Conservation (phyloP, 2,329 filamentous ascomycete species). For the Colletotrichum sublineola region DNA sequence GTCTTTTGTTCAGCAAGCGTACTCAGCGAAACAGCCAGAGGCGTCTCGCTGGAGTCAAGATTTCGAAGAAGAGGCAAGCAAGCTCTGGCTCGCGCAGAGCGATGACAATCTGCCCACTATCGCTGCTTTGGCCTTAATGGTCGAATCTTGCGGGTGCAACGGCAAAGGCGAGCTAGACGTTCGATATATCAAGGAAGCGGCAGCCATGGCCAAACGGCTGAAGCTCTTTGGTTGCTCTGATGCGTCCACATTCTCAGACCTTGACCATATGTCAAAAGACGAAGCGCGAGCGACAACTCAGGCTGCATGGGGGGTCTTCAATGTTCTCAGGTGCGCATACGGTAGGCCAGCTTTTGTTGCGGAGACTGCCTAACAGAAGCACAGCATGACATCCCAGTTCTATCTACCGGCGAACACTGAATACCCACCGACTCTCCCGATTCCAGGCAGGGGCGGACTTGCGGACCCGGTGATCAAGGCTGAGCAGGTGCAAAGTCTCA, state of each 20-base stretch:
- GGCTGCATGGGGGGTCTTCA: conserved; percentile 52
- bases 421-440: conserved; percentile 34
- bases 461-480: not conserved
- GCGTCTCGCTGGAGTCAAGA: conserved; percentile 37
- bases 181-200: conserved; percentile 34
- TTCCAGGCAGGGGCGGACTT: conserved; percentile 20
- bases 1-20: conserved; percentile 22
- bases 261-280: conserved; percentile 16
- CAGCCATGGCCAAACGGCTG: conserved; percentile 32
- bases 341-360: not conserved
- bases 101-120: conserved; percentile 33
- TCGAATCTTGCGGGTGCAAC: conserved; percentile 35
- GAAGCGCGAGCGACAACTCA: conserved; percentile 28
- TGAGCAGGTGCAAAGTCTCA: not conserved
- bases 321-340: conserved; percentile 53
- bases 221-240: conserved; percentile 38
- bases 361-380: not conserved
- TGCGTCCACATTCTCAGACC: conserved; percentile 19
- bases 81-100: conserved; percentile 31
- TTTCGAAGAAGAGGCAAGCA: conserved; percentile 32
- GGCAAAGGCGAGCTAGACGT: conserved; percentile 37
- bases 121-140: conserved; percentile 29
- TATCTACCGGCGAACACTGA: conserved; percentile 36
- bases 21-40: conserved; percentile 25
- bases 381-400: conserved; percentile 31